phyloP scores from a whole-genome alignment of 768 basidiomycete genomes.

The Hemileccinum rubropunctum region DNA sequence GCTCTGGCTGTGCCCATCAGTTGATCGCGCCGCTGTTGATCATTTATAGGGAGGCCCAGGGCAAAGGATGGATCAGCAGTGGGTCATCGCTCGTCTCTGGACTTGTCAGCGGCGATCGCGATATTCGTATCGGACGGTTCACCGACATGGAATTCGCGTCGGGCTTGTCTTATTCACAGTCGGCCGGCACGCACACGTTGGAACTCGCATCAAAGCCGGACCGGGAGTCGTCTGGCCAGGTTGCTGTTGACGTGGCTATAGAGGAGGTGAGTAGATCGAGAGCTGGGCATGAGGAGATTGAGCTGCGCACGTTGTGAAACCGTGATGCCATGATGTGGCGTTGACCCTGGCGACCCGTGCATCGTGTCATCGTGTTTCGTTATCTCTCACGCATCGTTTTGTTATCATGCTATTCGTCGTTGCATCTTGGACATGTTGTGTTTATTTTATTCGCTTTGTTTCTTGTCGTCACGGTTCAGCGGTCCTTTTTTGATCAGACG shows the following conservation, averaged over 20 bases:
- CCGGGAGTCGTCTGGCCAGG: not conserved
- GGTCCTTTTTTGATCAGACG: too few species aligned
- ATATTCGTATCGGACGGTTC: constrained; percentile 15
- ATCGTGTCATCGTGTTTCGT: too few species aligned
- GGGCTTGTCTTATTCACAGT: constrained; percentile 2
- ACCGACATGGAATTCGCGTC: constrained; percentile 26
- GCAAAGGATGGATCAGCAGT: constrained; percentile 35
- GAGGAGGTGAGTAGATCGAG: constrained; percentile 47
- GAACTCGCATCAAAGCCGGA: constrained; percentile 7
- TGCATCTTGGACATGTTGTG: too few species aligned
- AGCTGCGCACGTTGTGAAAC: not conserved
- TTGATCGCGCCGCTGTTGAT: constrained; percentile 38
- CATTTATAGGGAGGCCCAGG: constrained; percentile 37
- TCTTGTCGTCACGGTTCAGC: too few species aligned
- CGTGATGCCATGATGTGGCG: not conserved
- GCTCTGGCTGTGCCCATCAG: constrained; percentile 16
- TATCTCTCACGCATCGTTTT: too few species aligned
- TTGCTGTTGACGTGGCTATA: constrained; percentile 41
- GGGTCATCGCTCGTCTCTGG: constrained; percentile 3
- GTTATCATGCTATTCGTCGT: too few species aligned
- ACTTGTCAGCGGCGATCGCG: not conserved
- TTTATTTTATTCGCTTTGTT: too few species aligned
- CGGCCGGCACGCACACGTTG: not conserved
- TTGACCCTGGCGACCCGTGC: too few species aligned
- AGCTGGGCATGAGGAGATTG: constrained; percentile 46